Evolutionary conservation across 2,329 filamentous ascomycete genomes (phyloP), one percentile per base, ranked within the genome.

Genomic region (Neonectria faginata): DNA sequence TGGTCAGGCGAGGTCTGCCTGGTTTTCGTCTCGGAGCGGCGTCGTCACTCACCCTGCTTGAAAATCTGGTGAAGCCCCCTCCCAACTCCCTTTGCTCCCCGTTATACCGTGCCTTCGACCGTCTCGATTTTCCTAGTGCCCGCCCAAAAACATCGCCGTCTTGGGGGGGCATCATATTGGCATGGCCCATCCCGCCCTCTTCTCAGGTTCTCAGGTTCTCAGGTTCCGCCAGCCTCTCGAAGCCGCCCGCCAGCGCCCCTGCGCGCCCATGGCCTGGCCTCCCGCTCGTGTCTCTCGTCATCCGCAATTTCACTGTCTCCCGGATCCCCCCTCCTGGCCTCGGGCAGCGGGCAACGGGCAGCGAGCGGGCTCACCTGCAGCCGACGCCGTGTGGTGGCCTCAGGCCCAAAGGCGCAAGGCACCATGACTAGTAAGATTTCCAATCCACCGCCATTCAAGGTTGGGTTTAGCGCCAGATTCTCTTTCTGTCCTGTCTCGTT

Each of bases 391-490:
- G 60, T 55, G 60, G 52, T 57, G 70, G 72, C 72, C 72, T 74
- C 70, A 74, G 72, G 72, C 72, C 31, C 36, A 66, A 65, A 72
- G 64, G 48, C 67, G 62, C 64, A 54, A 63, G 65, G 54, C 66
- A 67, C 67, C 65, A 69, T 70, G 66, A 72, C 76, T 78, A 63
- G 60, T 63, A 78, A 75, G 73, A 75, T 70, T 73, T 73, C 66
- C 72, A 74, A 74, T 75, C 75, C 75, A 76, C 77, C 75, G 72
- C 76, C 73, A 77, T 73, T 73, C 77, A 71, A 70, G 51, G 65
- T 77, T 77, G 71, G 77, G 77, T 67, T 70, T 78, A 78, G 76
- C 76, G 76, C 71, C 71, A 70, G 59, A 74, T 70, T 73, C 69
- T 67, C 67, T 66, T 71, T 71, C 67, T 68, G 66, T 73, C 65